These are phyloP conservation scores for Pseudopithomyces chartarum DNA, from an alignment of 2,329 filamentous ascomycete genomes.

Conservation along the genomic window DNA sequence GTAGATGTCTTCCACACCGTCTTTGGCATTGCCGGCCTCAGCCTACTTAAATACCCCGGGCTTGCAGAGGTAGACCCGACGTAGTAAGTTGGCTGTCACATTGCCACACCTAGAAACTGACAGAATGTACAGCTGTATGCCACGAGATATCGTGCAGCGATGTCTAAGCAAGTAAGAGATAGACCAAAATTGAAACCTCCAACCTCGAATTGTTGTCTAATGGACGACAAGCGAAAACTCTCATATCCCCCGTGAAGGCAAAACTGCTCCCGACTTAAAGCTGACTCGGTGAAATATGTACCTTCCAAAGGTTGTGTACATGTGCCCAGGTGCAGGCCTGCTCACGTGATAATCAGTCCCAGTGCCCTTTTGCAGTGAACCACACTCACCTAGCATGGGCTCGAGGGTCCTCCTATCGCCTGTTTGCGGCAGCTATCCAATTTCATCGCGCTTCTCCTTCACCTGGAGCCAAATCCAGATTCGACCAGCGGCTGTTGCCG, in stretches of 20 bases:
- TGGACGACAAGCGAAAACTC: background rate
- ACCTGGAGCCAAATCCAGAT: conserved; percentile 52
- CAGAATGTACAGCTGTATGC: conserved; percentile 45
- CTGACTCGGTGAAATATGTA: too few species aligned
- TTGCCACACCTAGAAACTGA: background rate
- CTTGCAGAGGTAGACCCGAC: conserved; percentile 82
- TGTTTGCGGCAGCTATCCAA: conserved; percentile 62
- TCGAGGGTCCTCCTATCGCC: background rate
- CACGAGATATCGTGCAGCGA: conserved; percentile 42
- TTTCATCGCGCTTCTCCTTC: conserved; percentile 62
- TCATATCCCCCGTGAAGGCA: background rate
- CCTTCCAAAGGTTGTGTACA: too few species aligned
- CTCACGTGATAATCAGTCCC: too few species aligned
- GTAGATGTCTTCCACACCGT: conserved; percentile 96
- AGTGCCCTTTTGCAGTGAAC: too few species aligned
- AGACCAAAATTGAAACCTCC: background rate
- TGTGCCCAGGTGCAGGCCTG: too few species aligned
- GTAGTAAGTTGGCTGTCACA: conserved; percentile 64
- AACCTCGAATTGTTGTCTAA: background rate
- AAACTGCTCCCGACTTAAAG: too few species aligned
- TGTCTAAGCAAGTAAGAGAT: conserved; percentile 33
- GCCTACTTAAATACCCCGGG: conserved; percentile 77
- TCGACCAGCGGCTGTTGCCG: conserved; percentile 60
- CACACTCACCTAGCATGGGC: background rate
- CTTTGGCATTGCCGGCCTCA: conserved; percentile 87